Conservation (phyloP, 1,139 yeast species). For the Debaryomyces coudertii region DNA sequence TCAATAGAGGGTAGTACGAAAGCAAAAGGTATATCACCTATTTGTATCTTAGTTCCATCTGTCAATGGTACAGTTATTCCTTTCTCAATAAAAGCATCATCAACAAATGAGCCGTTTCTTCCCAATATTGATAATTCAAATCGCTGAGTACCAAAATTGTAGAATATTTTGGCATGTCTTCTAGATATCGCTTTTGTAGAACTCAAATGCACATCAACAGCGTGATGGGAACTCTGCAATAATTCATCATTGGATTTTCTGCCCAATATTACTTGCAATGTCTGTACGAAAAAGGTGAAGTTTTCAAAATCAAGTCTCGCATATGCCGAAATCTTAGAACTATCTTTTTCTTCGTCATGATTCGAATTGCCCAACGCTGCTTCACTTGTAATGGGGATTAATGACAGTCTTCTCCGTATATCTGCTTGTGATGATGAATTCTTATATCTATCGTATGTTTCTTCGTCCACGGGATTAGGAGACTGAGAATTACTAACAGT, state of each 20-base stretch:
- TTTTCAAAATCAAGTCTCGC: constrained; percentile 92
- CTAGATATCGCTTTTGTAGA: constrained; percentile 90
- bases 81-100: constrained; percentile 82
- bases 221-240: constrained; percentile 50
- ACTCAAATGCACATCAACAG: constrained; percentile 91
- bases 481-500: constrained; percentile 24
- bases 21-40: constrained; percentile 87
- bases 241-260: constrained; percentile 78
- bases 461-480: constrained; percentile 14
- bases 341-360: constrained; percentile 25
- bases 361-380: constrained; percentile 23
- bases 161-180: constrained; percentile 91
- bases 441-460: neutral
- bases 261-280: constrained; percentile 90
- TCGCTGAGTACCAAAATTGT: constrained; percentile 91
- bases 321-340: constrained; percentile 79
- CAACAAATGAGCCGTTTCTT: constrained; percentile 94
- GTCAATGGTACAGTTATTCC: constrained; percentile 86
- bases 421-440: constrained; percentile 8
- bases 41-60: constrained; percentile 84
- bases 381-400: constrained; percentile 28
- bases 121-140: constrained; percentile 91
- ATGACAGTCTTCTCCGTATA: constrained; percentile 16
- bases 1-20: constrained; percentile 74
- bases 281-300: constrained; percentile 92